Evolutionary conservation across 257 asterid species (phyloP).

Genomic region (Solanum ossicruentum): DNA sequence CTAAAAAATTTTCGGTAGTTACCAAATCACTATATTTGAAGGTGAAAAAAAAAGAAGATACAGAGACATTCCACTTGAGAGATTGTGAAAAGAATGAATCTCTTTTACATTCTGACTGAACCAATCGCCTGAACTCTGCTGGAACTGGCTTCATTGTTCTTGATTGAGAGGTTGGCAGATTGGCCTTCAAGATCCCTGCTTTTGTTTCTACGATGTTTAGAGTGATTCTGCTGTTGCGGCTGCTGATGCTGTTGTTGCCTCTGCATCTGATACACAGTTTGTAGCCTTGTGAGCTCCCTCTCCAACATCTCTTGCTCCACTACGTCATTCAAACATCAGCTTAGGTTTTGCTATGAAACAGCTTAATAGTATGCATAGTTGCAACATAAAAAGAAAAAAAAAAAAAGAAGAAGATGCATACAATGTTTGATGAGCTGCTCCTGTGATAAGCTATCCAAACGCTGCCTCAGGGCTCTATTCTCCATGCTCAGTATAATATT

Average conservation of each 20-base stretch:
- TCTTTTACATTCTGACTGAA: constrained; percentile 15
- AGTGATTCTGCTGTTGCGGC: constrained; percentile 15
- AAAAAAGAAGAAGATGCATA: constrained; percentile 1
- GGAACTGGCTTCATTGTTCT: constrained; percentile 27
- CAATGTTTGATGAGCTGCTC: constrained; percentile 78
- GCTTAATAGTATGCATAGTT: background rate
- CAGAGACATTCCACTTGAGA: background rate
- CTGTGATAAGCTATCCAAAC: constrained; percentile 63
- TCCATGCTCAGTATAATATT: constrained; percentile 69
- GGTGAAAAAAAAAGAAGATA: background rate
- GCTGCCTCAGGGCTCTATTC: constrained; percentile 72
- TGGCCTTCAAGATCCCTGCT: constrained; percentile 34
- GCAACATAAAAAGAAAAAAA: background rate
- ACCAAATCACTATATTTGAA: background rate
- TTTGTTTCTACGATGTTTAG: constrained; percentile 37
- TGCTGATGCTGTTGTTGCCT: constrained; percentile 36
- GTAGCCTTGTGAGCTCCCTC: constrained; percentile 72
- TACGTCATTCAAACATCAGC: constrained; percentile 4
- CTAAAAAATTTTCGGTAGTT: background rate
- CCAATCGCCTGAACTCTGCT: constrained; percentile 21
- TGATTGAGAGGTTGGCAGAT: constrained; percentile 7
- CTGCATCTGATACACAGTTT: constrained; percentile 36
- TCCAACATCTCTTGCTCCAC: constrained; percentile 90
- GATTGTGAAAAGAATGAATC: background rate
- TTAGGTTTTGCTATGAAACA: background rate